Percentiles rank a stretch among this genome's conserved stretches.
phyloP scores from a whole-genome alignment of 495 filamentous ascomycete species.

The Penicillium angulare region DNA sequence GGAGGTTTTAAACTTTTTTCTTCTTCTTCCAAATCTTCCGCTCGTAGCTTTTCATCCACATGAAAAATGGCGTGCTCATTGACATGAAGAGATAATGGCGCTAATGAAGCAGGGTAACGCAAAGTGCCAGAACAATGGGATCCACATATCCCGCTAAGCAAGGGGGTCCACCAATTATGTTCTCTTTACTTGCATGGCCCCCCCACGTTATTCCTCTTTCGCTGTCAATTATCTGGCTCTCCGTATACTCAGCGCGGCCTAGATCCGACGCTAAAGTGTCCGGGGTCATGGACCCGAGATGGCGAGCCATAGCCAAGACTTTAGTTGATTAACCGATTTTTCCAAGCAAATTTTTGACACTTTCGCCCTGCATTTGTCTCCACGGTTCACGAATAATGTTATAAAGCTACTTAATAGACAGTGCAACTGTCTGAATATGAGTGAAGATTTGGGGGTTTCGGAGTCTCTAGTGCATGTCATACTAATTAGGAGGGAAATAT shows the following conservation, averaged over 20 bases:
- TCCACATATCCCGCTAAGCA: neutral
- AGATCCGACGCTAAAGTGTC: too few species aligned
- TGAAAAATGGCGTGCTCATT: conserved; percentile 3
- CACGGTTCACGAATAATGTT: too few species aligned
- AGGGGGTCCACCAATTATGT: neutral
- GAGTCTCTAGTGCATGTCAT: too few species aligned
- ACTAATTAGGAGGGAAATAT: too few species aligned
- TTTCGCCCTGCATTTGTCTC: too few species aligned
- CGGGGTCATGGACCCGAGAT: too few species aligned
- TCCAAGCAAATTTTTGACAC: too few species aligned
- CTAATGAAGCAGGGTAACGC: too few species aligned
- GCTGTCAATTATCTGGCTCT: neutral
- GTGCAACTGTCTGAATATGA: too few species aligned
- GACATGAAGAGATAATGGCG: neutral
- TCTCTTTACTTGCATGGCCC: neutral
- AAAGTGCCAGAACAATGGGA: neutral
- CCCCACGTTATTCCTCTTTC: neutral
- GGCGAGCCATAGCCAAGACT: too few species aligned
- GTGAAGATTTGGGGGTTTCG: too few species aligned
- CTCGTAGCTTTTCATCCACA: neutral
- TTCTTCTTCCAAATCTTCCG: neutral
- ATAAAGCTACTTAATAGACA: too few species aligned
- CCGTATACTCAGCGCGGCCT: neutral
- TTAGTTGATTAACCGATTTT: neutral
- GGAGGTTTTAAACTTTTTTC: neutral